A percentile compares a stretch with the other conserved stretches of the same genome.
Evolutionary conservation across 768 basidiomycete species (phyloP).

Genomic region (Mrakia frigida): DNA sequence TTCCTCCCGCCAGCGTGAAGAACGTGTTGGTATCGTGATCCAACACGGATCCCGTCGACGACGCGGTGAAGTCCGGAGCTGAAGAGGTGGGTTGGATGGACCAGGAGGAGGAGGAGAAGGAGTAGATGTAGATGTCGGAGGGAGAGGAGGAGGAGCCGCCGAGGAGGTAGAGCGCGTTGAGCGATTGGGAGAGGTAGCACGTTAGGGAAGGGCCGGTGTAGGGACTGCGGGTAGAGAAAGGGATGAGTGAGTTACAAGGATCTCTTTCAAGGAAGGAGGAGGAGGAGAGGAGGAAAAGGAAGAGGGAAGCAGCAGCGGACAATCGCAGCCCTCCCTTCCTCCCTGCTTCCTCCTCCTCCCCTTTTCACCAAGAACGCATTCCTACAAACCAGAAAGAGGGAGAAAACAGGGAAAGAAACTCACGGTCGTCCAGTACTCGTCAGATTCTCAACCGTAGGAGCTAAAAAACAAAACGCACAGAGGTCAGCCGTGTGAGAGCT

Average conservation of each 20-base stretch:
- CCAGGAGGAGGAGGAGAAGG: constrained; percentile 61
- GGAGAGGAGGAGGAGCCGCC: constrained; percentile 12
- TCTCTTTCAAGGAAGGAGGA: background rate
- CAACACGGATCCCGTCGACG: constrained; percentile 62
- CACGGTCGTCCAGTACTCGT: constrained; percentile 72
- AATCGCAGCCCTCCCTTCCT: constrained; percentile 52
- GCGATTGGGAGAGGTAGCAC: constrained; percentile 51
- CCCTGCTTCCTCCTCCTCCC: too few species aligned
- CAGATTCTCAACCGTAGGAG: constrained; percentile 61
- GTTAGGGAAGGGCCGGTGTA: constrained; percentile 46
- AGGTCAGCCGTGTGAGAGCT: too few species aligned
- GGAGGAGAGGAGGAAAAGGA: background rate
- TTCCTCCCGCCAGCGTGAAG: constrained; percentile 50
- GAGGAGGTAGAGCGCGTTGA: constrained; percentile 58
- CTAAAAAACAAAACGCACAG: constrained; percentile 30
- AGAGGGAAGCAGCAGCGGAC: background rate
- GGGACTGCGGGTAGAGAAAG: constrained; percentile 36
- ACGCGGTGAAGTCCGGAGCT: constrained; percentile 52
- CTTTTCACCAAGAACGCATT: too few species aligned
- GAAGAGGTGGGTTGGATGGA: constrained; percentile 57
- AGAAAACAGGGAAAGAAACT: constrained; percentile 22
- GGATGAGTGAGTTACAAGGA: too few species aligned
- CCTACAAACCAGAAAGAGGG: background rate
- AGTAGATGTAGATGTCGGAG: constrained; percentile 67
- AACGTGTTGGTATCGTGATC: constrained; percentile 94